Evolutionary conservation across 139 green algal species (phyloP), one percentile per base, ranked within the genome.

Genomic region (Zygnema circumcarinatum): DNA sequence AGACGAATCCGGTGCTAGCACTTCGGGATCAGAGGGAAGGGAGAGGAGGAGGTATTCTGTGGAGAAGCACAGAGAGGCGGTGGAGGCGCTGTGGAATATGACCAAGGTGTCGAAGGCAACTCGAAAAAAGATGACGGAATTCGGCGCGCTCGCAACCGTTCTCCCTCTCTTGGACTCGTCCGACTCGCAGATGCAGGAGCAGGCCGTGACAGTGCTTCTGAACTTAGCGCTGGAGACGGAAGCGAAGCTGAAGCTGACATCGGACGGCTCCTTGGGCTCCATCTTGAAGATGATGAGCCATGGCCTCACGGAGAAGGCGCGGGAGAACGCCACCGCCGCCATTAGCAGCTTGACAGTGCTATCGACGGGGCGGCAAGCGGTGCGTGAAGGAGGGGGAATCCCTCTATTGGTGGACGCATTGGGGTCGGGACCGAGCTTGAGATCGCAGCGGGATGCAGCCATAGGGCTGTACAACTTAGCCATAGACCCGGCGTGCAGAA

Each of bases 401-500:
- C 83, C 83, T 16, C 29, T 47, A 0, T 42, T 88, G 25, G 54
- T 86, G 16, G 56, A 38, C 0, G 56, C 67, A 22, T 68, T 86
- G 25, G 38, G 32, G 22, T 56, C 76, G 22, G 41, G 42, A 29
- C 47, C 47, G 47, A 76, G 38, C 29, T 31, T 31, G 42, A 67
- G 79, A 21, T 7, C 47, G 7, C 47, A 62, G 16, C 79, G 83
- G 29, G 83, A 88, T 3, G 83, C 83, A 0, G 68, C 83, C 1
- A 74, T 84, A 1, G 83, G 69, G 2, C 83, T 88, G 25, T 88
- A 74, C 83, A 88, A 74, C 25, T 47, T 88, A 22, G 69, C 74
- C 21, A 86, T 74, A 2, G 33, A 86, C 16, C 56, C 32, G 1
- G 25, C 29, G 35, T 76, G n/a, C 79, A 31, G 25, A 11, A 52